Base-by-base conservation (phyloP, 2,329 filamentous ascomycete species). In the Acrocalymma vagum region DNA sequence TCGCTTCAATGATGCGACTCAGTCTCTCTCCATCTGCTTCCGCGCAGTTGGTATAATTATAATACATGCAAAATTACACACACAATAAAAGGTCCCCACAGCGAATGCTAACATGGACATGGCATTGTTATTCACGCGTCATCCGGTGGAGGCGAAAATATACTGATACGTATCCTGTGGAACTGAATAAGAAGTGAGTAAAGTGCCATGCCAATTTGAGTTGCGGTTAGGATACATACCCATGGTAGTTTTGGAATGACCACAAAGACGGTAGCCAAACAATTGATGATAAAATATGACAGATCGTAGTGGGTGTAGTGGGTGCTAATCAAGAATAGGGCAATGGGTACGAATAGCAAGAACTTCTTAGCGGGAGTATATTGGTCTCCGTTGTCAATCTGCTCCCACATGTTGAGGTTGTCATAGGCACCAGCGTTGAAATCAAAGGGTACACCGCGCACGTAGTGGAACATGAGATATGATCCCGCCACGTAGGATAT, bases 401-500 rank as follows among this genome's bases (percentile, higher is more conserved):
- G 94, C 78, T 99, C 94, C 94, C 94, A 99, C 94, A 99, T 97
- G 77, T 97, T 99, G 66, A 99, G 81, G 72, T 99, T 97, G 79
- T 99, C 94, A 73, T 97, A 99, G 59, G 94, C 94, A 45, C 94
- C 94, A 41, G 90, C 87, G 69, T 99, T 99, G 81, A 99, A 99
- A 72, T 99, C 94, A 68, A 99, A 99, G 5, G 94, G 94, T 30
- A 97, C 90, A 59, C 94, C 94, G 67, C 93, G 90, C 58, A 99
- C 94, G 80, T 90, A 96, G 75, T 99, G 94, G 75, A 99, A 99
- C 94, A 99, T 99, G 72, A 99, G 84, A 73, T 97, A 99, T 27
- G 93, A 96, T 63, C 91, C 92, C 65, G 94, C 88, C 92, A 97
- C 97, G 81, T 99, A 99, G 35, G 91, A 91, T 72, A 97, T 95